Base-by-base conservation (phyloP, 352 stramenopile species). In the Phytopythium vexans region DNA sequence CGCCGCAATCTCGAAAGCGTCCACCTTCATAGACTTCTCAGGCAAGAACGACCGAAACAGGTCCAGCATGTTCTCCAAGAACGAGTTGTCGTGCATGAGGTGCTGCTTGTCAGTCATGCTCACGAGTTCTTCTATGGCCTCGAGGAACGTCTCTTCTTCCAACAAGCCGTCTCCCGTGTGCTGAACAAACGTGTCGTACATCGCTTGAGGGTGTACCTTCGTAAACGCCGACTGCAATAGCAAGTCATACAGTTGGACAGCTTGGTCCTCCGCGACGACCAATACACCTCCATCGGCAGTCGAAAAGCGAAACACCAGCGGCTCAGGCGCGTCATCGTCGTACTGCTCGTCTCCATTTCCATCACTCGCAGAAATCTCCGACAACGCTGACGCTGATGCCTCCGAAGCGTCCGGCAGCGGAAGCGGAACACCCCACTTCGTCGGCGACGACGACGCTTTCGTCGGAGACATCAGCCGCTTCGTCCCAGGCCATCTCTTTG, bases 131-230 rank as follows among this genome's bases (percentile, higher is more conserved):
- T 93, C 77, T 36, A 95, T 75, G 0, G 80, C 74, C 57, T 91
- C 76, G 6, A 93, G 44, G 49, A 92, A 95, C 27, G 82, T 92
- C 12, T 90, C 78, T 68, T 92, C 82, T 60, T 95, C 85, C 3
- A 95, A 57, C 40, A 92, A 32, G 1, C 85, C 85, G 40, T 95
- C 85, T 8, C 78, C 77, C 9, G 85, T 95, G 58, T 95, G 85
- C 46, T 92, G 82, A 1, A 93, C 72, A 51, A 95, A 93, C 11
- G 82, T 93, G 45, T 92, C 83, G 52, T 93, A 95, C 70, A 95
- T 91, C 6, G 69, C 70, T 27, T 91, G 73, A 3, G 83, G 72
- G 46, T 70, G 63, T 4, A 92, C 56, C 35, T 85, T 86, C 0
- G 85, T 90, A 49, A 93, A 90, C 8, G 79, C 72, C 2, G 77